A percentile compares a stretch with the other conserved stretches of the same genome.
Conservation (phyloP, 202 grass and related monocot genomes). For the Eragrostis tef region DNA sequence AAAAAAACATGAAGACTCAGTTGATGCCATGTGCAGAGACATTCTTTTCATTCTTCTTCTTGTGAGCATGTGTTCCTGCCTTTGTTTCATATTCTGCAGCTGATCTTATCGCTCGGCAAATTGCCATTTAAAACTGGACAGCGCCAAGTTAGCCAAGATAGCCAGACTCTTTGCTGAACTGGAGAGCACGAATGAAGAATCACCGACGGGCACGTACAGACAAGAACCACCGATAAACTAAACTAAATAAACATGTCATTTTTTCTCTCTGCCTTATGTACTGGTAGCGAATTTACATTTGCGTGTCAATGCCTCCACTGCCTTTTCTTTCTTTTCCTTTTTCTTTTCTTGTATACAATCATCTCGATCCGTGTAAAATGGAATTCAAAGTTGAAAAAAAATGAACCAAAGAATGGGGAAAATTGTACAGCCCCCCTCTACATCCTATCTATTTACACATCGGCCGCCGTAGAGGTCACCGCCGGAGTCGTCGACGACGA, state of each 20-base stretch:
- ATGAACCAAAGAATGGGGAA: slow-evolving; percentile 75
- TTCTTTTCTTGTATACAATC: slow-evolving; percentile 26
- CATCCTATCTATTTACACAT: slow-evolving; percentile 67
- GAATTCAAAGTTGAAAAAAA: slow-evolving; percentile 47
- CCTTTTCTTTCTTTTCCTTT: slow-evolving; percentile 23
- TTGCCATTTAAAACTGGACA: background rate
- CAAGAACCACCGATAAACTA: slow-evolving; percentile 22
- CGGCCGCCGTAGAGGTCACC: slow-evolving; percentile 12
- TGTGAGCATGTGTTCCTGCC: background rate
- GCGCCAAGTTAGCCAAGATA: background rate
- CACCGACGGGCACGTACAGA: background rate
- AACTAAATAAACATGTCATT: slow-evolving; percentile 35
- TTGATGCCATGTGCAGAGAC: slow-evolving; percentile 7
- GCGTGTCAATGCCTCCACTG: slow-evolving; percentile 43
- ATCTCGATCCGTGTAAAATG: slow-evolving; percentile 47
- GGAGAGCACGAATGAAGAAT: slow-evolving; percentile 13
- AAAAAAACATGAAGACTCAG: background rate
- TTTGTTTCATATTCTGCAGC: slow-evolving; percentile 4
- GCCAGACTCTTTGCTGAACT: slow-evolving; percentile 8
- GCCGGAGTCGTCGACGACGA: background rate
- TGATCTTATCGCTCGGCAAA: slow-evolving; percentile 13
- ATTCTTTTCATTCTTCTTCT: background rate
- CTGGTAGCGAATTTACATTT: slow-evolving; percentile 58
- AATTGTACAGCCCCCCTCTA: slow-evolving; percentile 59
- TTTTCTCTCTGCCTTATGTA: slow-evolving; percentile 34